Evolutionary conservation across 1,284 basidiomycete species (phyloP).

Genomic region (Malassezia arunalokei): DNA sequence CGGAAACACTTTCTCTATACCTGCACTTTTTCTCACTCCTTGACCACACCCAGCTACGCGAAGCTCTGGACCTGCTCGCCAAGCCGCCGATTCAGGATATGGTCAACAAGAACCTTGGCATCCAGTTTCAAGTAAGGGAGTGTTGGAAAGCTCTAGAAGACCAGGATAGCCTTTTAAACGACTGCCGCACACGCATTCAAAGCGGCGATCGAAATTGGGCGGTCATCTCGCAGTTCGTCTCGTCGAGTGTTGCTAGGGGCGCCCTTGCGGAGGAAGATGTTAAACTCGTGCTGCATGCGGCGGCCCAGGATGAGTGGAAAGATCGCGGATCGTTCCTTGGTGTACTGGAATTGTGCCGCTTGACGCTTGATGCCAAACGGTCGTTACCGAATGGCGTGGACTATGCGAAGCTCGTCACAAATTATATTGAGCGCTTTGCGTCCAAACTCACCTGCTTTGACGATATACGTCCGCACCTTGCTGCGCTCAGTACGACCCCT

Average conservation of each 20-base stretch:
- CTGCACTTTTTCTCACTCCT: constrained; percentile 4
- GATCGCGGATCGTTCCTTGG: constrained; percentile 15
- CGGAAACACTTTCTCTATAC: constrained; percentile 12
- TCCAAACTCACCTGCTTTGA: constrained; percentile 11
- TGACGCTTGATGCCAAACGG: background rate
- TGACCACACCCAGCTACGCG: background rate
- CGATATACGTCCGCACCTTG: constrained; percentile 5
- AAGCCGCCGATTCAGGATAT: background rate
- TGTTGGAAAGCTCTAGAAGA: constrained; percentile 3
- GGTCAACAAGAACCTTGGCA: constrained; percentile 2
- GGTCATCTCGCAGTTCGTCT: constrained; percentile 2
- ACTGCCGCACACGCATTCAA: constrained; percentile 6
- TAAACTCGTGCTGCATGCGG: background rate
- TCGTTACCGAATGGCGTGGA: background rate
- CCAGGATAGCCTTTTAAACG: background rate
- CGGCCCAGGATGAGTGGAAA: constrained; percentile 10
- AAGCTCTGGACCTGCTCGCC: constrained; percentile 4
- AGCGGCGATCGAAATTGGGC: constrained; percentile 17
- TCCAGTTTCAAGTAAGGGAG: constrained; percentile 9
- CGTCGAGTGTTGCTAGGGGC: background rate
- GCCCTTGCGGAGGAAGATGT: constrained; percentile 1
- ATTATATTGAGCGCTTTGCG: background rate
- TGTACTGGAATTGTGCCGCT: constrained; percentile 3
- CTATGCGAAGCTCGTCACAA: background rate
- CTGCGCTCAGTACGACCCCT: background rate